A percentile compares a stretch with the other conserved stretches of the same genome.
phyloP scores from a whole-genome alignment of 306 rosid species.

The Cicer pinnatifidum region DNA sequence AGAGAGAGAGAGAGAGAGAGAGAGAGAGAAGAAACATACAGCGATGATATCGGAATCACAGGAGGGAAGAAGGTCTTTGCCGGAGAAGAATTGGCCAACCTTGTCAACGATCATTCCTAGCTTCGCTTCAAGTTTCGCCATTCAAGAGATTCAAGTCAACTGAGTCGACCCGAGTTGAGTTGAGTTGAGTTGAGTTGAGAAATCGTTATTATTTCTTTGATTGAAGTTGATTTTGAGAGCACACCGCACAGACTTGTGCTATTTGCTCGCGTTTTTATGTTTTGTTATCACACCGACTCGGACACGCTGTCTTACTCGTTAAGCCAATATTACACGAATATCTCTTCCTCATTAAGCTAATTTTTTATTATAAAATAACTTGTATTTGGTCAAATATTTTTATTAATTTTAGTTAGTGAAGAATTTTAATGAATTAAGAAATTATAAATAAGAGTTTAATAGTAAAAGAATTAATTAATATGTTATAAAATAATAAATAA shows the following conservation, averaged over 20 bases:
- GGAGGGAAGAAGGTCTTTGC: conserved; percentile 74
- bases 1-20: not conserved
- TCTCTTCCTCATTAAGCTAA: too few species aligned
- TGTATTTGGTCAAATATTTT: too few species aligned
- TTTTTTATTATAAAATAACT: too few species aligned
- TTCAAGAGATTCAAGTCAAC: not conserved
- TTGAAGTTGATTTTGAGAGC: not conserved
- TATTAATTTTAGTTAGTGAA: too few species aligned
- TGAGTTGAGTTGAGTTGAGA: not conserved
- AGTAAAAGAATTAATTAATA: too few species aligned
- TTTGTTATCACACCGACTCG: not conserved
- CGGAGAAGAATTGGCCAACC: conserved; percentile 76
- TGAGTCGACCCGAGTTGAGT: not conserved
- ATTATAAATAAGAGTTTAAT: too few species aligned
- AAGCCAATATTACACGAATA: not conserved
- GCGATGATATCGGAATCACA: conserved; percentile 73
- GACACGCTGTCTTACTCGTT: not conserved
- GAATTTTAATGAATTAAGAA: too few species aligned
- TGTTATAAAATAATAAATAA: too few species aligned
- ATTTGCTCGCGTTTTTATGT: too few species aligned
- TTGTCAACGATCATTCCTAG: conserved; percentile 66
- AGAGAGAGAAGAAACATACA: conserved; percentile 43
- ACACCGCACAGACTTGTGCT: not conserved
- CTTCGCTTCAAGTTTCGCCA: conserved; percentile 69
- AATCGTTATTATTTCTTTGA: not conserved